Evolutionary conservation across 176 grass and related monocot genomes (phyloP).

Genomic region (Carex kokanica): DNA sequence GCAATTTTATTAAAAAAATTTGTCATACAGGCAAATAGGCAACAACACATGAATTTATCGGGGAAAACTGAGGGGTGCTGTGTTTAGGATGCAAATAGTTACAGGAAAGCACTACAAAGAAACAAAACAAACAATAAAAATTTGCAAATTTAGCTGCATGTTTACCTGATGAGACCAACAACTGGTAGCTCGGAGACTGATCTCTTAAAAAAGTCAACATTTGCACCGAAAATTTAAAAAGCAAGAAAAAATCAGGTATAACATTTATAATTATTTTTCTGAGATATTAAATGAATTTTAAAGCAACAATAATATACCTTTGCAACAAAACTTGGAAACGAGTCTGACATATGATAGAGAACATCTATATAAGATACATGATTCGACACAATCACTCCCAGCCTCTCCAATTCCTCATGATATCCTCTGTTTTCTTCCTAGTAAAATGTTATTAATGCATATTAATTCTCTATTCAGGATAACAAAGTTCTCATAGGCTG

Average conservation of each 20-base stretch:
- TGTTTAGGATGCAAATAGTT: neutral
- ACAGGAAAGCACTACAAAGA: neutral
- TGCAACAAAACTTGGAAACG: slow-evolving; percentile 92
- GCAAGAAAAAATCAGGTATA: slow-evolving; percentile 7
- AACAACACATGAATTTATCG: neutral
- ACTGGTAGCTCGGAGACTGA: slow-evolving; percentile 77
- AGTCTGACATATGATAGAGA: slow-evolving; percentile 95
- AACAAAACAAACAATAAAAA: neutral
- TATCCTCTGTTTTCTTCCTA: neutral
- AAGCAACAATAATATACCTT: slow-evolving; percentile 47
- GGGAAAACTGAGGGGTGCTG: neutral
- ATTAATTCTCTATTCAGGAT: neutral
- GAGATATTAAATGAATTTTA: neutral
- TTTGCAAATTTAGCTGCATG: neutral
- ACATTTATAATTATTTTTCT: neutral
- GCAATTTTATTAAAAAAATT: neutral
- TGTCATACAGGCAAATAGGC: too few relatives aligned
- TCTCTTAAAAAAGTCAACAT: slow-evolving; percentile 47
- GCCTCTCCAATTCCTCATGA: slow-evolving; percentile 41
- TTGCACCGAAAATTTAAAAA: slow-evolving; percentile 28
- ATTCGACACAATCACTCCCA: slow-evolving; percentile 78
- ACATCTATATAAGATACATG: slow-evolving; percentile 91
- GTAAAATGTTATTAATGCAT: neutral
- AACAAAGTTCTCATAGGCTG: neutral
- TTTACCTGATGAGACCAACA: slow-evolving; percentile 93